Evolutionary conservation across 352 stramenopile genomes (phyloP).

Genomic region (Globisporangium middletonii): DNA sequence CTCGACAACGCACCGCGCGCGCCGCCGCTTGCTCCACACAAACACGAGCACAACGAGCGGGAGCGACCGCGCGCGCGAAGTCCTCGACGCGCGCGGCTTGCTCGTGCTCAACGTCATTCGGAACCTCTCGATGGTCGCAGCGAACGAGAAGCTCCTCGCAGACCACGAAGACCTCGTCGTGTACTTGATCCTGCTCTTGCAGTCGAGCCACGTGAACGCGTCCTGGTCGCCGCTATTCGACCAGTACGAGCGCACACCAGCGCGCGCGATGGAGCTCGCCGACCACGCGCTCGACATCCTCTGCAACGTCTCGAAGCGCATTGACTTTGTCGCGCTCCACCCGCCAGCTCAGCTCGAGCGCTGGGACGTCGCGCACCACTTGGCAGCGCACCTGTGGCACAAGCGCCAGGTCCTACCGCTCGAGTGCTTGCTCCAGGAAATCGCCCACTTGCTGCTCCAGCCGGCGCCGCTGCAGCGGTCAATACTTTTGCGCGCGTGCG

Average conservation of each 20-base stretch:
- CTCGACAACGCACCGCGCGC: conserved; percentile 6
- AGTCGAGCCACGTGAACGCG: too few relatives aligned
- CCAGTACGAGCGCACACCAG: conserved; percentile 3
- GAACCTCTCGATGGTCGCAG: conserved; percentile 66
- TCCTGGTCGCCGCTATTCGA: conserved; percentile 11
- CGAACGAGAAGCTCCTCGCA: conserved; percentile 61
- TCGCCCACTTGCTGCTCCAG: conserved; percentile 31
- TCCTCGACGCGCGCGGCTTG: conserved; percentile 45
- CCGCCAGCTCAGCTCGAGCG: conserved; percentile 43
- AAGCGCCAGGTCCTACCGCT: conserved; percentile 51
- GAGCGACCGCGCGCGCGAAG: conserved; percentile 19
- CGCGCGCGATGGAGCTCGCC: conserved; percentile 36
- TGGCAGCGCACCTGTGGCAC: conserved; percentile 54
- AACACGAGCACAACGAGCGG: conserved; percentile 26
- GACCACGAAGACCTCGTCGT: conserved; percentile 60
- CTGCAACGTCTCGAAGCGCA: conserved; percentile 59
- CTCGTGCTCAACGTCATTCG: conserved; percentile 74
- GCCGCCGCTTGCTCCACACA: conserved; percentile 42
- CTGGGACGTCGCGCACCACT: conserved; percentile 56
- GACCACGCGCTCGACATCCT: conserved; percentile 75
- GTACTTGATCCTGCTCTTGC: conserved; percentile 56
- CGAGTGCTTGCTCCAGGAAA: conserved; percentile 53
- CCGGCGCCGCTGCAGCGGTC: conserved; percentile 34
- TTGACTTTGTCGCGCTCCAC: conserved; percentile 64
- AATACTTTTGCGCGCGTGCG: conserved; percentile 52